These are phyloP conservation scores for Crataegus laevigata DNA, from an alignment of 306 rosid genomes.

Conservation along the genomic window DNA sequence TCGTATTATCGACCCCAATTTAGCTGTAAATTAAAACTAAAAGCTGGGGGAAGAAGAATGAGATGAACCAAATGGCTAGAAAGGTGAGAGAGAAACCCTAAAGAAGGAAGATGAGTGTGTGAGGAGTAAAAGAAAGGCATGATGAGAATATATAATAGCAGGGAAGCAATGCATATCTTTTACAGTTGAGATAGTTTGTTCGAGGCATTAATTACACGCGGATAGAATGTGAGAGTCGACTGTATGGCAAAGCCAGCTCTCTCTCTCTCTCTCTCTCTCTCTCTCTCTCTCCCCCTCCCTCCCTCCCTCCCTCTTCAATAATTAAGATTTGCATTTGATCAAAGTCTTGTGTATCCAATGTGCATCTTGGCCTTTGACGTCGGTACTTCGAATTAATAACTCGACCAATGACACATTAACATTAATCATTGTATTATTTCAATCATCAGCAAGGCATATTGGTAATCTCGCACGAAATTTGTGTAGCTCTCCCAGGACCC, in stretches of 20 bases:
- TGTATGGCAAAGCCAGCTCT: slow-evolving; percentile 10
- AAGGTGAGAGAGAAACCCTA: not conserved
- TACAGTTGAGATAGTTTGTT: slow-evolving; percentile 45
- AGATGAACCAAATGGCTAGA: not conserved
- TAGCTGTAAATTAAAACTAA: not conserved
- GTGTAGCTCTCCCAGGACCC: not conserved
- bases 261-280: not conserved
- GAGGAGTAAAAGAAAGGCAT: slow-evolving; percentile 17
- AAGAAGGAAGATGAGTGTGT: not conserved
- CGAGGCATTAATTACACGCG: slow-evolving; percentile 74
- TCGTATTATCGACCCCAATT: not conserved
- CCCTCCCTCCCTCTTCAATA: not conserved
- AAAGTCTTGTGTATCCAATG: not conserved
- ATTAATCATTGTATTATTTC: not conserved
- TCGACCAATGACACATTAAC: not conserved
- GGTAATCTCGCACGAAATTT: not conserved
- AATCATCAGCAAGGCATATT: not conserved
- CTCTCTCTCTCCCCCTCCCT: not conserved
- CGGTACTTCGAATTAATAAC: not conserved
- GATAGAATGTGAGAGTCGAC: slow-evolving; percentile 23
- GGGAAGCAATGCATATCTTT: slow-evolving; percentile 9
- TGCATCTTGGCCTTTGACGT: not conserved
- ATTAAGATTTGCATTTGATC: not conserved
- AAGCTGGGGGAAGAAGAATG: not conserved
- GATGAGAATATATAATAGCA: slow-evolving; percentile 27